phyloP scores from a whole-genome alignment of 192 early-diverging fungal genomes.

The Gonapodya prolifera region DNA sequence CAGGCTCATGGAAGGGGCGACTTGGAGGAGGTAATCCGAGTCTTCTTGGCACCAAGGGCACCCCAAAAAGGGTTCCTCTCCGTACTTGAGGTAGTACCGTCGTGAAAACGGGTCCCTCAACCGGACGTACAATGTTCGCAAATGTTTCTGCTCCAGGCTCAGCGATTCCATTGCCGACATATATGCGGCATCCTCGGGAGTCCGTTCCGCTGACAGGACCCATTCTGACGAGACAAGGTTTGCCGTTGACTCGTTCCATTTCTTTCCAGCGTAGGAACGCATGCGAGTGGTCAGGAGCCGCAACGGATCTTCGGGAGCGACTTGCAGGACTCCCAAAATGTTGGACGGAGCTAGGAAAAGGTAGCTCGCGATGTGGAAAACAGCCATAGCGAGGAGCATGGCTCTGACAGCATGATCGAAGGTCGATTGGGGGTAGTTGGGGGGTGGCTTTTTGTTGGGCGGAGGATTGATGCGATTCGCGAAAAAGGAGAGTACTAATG shows the following conservation, averaged over 20 bases:
- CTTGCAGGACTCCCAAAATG: background rate
- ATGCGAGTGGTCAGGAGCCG: background rate
- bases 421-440: background rate
- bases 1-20: background rate
- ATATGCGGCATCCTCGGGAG: background rate
- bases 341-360: background rate
- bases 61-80: background rate
- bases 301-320: background rate
- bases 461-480: background rate
- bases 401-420: background rate
- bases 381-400: background rate
- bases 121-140: background rate
- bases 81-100: slow-evolving; percentile 1
- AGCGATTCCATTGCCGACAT: background rate
- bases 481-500: background rate
- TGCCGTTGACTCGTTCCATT: background rate
- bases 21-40: background rate
- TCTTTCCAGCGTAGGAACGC: background rate
- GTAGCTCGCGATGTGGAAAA: background rate
- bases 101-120: background rate
- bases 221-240: background rate
- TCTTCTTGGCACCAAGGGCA: background rate
- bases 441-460: background rate
- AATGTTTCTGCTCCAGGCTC: background rate
- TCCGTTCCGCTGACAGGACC: background rate